Evolutionary conservation across 306 rosid genomes (phyloP).

Genomic region (Ormosia emarginata): DNA sequence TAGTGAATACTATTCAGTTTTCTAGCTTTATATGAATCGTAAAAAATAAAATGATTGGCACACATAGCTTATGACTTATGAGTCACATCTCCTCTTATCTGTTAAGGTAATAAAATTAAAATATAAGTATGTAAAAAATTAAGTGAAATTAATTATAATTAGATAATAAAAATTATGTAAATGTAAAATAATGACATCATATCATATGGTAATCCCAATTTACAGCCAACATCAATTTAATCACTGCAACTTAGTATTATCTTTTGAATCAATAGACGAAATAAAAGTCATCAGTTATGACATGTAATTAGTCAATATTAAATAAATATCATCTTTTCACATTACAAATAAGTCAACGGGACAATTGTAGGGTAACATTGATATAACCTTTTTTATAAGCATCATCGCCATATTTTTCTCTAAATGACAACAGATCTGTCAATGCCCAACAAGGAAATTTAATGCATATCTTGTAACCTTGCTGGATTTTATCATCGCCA

Average conservation of each 20-base stretch:
- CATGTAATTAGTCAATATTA: background rate
- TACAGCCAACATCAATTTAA: background rate
- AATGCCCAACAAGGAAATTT: conserved; percentile 64
- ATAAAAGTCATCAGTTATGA: background rate
- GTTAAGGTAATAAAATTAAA: no score
- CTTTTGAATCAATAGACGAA: background rate
- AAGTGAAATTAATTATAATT: no score
- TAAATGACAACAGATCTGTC: conserved; percentile 45
- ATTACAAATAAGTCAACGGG: background rate
- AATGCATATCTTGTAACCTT: conserved; percentile 53
- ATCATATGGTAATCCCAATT: background rate
- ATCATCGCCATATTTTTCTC: conserved; percentile 48
- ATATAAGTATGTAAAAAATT: no score
- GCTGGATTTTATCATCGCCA: conserved; percentile 63
- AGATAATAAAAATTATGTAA: no score
- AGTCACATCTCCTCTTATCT: no score
- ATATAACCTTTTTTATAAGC: conserved; percentile 42
- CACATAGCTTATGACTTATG: no score
- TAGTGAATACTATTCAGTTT: background rate
- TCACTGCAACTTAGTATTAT: background rate
- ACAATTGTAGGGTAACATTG: background rate
- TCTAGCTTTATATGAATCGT: background rate
- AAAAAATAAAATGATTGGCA: no score
- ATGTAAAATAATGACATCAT: no score
- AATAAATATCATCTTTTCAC: background rate